Evolutionary conservation across 1,139 yeast species (phyloP).

Genomic region (Taphrina sp.): DNA sequence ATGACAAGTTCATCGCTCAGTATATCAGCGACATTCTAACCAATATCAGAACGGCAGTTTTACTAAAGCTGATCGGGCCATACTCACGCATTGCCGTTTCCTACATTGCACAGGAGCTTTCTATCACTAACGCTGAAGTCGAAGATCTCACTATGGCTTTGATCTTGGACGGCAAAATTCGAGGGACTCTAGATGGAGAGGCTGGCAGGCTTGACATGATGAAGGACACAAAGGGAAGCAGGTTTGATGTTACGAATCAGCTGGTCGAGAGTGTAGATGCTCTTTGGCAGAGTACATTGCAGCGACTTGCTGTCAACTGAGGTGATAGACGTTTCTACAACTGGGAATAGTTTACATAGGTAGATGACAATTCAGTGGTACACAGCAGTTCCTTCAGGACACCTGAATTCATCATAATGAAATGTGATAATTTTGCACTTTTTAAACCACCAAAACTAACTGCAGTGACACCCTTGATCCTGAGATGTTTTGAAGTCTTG

Average conservation of each 20-base stretch:
- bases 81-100: constrained; percentile 45
- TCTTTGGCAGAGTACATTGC: constrained; percentile 15
- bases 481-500: too few relatives aligned
- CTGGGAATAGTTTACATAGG: too few relatives aligned
- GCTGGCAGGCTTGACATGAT: constrained; percentile 25
- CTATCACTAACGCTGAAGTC: constrained; percentile 44
- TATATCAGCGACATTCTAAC: constrained; percentile 42
- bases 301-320: constrained; percentile 7
- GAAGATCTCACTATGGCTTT: constrained; percentile 49
- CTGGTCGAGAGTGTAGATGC: constrained; percentile 2
- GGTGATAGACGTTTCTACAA: too few relatives aligned
- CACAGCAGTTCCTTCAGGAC: too few relatives aligned
- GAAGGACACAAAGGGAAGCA: constrained; percentile 6
- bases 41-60: constrained; percentile 44
- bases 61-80: constrained; percentile 47
- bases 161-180: constrained; percentile 48
- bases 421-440: too few relatives aligned
- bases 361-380: too few relatives aligned
- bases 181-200: constrained; percentile 38
- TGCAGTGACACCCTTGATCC: too few relatives aligned
- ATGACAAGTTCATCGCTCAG: constrained; percentile 39
- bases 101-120: constrained; percentile 42
- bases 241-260: constrained; percentile 5
- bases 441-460: too few relatives aligned
- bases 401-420: too few relatives aligned